phyloP scores from a whole-genome alignment of 2,329 filamentous ascomycete genomes.

The Aureobasidium sp. region DNA sequence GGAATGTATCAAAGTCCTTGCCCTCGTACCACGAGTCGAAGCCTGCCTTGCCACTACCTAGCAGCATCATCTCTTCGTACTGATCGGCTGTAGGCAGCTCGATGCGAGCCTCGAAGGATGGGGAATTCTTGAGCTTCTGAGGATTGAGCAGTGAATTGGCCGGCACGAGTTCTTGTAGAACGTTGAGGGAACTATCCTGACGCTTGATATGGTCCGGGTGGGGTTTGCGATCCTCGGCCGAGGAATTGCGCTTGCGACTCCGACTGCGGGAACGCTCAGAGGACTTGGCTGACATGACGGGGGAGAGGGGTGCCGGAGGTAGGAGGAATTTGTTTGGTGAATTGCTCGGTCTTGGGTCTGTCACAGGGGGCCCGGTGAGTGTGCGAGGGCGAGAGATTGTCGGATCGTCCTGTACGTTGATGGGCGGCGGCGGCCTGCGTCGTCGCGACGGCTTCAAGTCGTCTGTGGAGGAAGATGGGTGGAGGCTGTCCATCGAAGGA shows the following conservation, averaged over 20 bases:
- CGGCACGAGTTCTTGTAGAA: conserved; percentile 31
- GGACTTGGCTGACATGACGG: conserved; percentile 19
- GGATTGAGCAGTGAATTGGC: conserved; percentile 5
- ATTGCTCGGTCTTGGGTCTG: conserved; percentile 5
- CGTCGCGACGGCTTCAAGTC: conserved; percentile 12
- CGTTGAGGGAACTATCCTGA: conserved; percentile 30
- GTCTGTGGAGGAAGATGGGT: conserved; percentile 15
- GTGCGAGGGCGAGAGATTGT: conserved; percentile 17
- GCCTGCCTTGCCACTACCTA: conserved; percentile 5
- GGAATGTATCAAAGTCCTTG: background rate
- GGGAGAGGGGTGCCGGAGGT: conserved; percentile 19
- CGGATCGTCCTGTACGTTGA: conserved; percentile 15
- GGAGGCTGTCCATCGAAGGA: conserved; percentile 15
- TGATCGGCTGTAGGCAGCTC: conserved; percentile 4
- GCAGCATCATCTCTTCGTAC: conserved; percentile 6
- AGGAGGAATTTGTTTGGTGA: conserved; percentile 12
- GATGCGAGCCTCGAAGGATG: conserved; percentile 9
- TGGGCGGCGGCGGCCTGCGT: conserved; percentile 15
- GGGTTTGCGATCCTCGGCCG: conserved; percentile 8
- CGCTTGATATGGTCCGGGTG: conserved; percentile 18
- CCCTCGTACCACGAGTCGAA: conserved; percentile 10
- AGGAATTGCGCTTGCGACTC: background rate
- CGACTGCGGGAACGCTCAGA: conserved; percentile 13
- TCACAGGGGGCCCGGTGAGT: conserved; percentile 12
- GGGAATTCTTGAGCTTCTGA: background rate